Evolutionary conservation across 2,329 filamentous ascomycete genomes (phyloP), one percentile per base, ranked within the genome.

Genomic region (Colletotrichum destructivum): DNA sequence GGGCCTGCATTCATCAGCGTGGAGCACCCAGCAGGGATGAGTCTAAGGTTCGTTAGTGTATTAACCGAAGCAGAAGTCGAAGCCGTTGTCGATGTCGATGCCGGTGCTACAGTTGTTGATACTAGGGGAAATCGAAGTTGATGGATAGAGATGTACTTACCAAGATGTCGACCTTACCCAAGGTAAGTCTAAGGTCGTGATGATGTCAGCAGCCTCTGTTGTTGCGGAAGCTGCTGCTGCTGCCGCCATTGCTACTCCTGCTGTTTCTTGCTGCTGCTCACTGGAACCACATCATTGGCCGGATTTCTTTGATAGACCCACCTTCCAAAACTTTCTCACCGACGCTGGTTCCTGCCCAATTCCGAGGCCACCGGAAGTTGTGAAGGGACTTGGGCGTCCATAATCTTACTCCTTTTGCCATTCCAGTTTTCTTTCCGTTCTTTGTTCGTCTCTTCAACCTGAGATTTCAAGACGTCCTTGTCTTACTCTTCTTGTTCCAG

Each of bases 1-100:
- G 90, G 79, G 89, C 91, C 94, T 96, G 86, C 90, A 92, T 91
- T 81, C 82, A 84, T 84, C 75, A 11, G 35, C 35, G 35, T 38
- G 35, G 35, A 38, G 35, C 35, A 38, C 9, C 35, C 35, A 11
- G 35, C 35, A 38, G 35, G 31, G 31, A 35, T 35, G 8, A 35
- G 31, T 35, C 31, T 35, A 35, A 8, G 31, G 35, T 38, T 38
- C 8, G 8, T 38, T 38, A 38, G 35, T 11, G 35, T 38, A 9
- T 9, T 11, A 38, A 38, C 8, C 35, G 35, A 38, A 38, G 35
- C 35, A 38, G 35, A 38, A 38, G 35, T 11, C 35, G 35, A 35
- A 9, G 31, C 31, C 31, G 7, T 42, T 18, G 61, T 46, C 26
- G 21, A 46, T 52, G 49, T 63, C 26, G 13, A 11, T 38, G 35